Evolutionary conservation across 495 filamentous ascomycete species (phyloP), one percentile per base, ranked within the genome.

Genomic region (Xylaria sp.): DNA sequence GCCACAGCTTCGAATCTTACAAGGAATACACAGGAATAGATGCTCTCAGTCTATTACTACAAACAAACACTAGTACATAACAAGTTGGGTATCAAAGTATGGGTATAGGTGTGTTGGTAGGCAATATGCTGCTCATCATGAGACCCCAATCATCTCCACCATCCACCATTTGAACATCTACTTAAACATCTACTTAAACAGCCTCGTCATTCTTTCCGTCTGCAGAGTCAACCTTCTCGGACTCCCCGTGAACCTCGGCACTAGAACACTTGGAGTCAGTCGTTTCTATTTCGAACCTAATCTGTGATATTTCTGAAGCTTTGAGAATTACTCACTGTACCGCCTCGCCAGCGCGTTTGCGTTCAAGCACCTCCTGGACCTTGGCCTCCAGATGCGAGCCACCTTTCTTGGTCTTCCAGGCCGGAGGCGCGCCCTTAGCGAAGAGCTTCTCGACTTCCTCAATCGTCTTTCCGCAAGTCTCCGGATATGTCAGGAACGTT

Each of bases 371-470:
- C 19, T 78, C 80, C 73, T 84, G 74, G 24, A 85, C 83, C 74
- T 81, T 81, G 31, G 80, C 83, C 14, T 78, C 73, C 41, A 86
- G 76, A 29, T 83, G 79, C 33, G 80, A 82, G 52, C 79, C 77
- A 29, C 88, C 89, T 72, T 86, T 85, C 78, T 85, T 88, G 21
- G 89, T 91, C 58, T 85, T 83, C 89, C 89, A 91, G 5, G 88
- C 82, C 69, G 76, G 77, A 7, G 85, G 85, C 0, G 85, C 88
- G 4, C 83, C 86, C 14, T 82, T 79, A 40, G 78, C 79, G 72
- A 93, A 94, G 79, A 93, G 75, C 21, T 84, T 48, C 73, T 88
- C 85, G 21, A 93, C 86, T 78, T 93, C 92, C 78, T 95, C 92
- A 15, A 93, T 85, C 0, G 88, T 88, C 79, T 91, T 90, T 24